Evolutionary conservation across 1,139 yeast genomes (phyloP).

Genomic region (Protomyces gravidus): DNA sequence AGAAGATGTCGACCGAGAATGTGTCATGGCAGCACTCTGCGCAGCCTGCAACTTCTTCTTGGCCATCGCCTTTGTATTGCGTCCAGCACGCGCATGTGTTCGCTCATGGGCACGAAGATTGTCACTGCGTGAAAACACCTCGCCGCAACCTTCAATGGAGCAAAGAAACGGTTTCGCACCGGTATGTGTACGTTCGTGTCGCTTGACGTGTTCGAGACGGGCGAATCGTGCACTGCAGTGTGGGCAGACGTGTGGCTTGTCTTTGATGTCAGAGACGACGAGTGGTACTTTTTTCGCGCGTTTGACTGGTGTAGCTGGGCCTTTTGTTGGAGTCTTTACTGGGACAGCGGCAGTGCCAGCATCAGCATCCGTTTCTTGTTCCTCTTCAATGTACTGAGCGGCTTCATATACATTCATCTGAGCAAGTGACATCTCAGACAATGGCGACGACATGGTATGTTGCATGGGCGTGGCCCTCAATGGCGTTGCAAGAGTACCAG

Average conservation of each 20-base stretch:
- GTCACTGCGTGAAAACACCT: slow-evolving; percentile 85
- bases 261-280: slow-evolving; percentile 19
- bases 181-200: slow-evolving; percentile 68
- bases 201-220: slow-evolving; percentile 64
- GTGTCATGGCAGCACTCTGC: not conserved
- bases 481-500: not conserved
- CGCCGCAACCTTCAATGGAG: slow-evolving; percentile 77
- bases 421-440: slow-evolving; percentile 10
- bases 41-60: slow-evolving; percentile 10
- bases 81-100: slow-evolving; percentile 50
- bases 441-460: slow-evolving; percentile 22
- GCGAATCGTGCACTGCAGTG: slow-evolving; percentile 27
- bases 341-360: not conserved
- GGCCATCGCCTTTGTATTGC: slow-evolving; percentile 20
- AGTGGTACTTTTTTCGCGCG: slow-evolving; percentile 10
- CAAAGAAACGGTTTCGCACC: slow-evolving; percentile 84
- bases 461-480: slow-evolving; percentile 22
- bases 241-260: slow-evolving; percentile 29
- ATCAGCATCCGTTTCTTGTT: not conserved
- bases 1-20: not conserved
- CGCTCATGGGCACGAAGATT: slow-evolving; percentile 90
- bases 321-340: not conserved
- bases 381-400: not conserved
- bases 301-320: not conserved
- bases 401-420: slow-evolving; percentile 11